phyloP scores from a whole-genome alignment of 805 yeast genomes.

The Scheffersomyces ergatensis region DNA sequence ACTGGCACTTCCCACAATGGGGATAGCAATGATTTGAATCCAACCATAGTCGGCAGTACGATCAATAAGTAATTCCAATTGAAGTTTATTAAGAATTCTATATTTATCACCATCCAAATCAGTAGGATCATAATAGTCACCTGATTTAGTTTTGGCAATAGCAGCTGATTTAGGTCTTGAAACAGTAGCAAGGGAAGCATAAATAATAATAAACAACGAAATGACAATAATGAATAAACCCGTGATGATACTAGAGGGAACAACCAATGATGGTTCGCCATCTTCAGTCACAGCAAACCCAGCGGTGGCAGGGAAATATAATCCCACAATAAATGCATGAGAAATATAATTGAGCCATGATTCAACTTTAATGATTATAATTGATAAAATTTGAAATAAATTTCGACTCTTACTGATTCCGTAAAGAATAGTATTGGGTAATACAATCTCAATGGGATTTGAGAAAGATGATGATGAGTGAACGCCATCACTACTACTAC shows the following conservation, averaged over 20 bases:
- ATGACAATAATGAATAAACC: slow-evolving; percentile 14
- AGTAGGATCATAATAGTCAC: slow-evolving; percentile 16
- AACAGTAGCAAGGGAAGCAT: slow-evolving; percentile 19
- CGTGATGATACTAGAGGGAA: background rate
- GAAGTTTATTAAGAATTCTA: background rate
- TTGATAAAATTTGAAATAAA: too few species aligned
- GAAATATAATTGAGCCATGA: too few species aligned
- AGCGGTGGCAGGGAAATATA: too few species aligned
- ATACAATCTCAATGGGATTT: too few species aligned
- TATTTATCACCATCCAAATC: slow-evolving; percentile 16
- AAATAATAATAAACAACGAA: slow-evolving; percentile 18
- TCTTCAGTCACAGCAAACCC: too few species aligned
- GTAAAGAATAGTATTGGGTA: too few species aligned
- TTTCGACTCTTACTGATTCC: too few species aligned
- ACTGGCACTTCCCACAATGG: slow-evolving; percentile 41
- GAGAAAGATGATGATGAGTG: too few species aligned
- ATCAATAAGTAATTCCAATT: background rate
- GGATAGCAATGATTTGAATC: slow-evolving; percentile 25
- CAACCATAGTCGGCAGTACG: background rate
- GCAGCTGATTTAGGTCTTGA: slow-evolving; percentile 23
- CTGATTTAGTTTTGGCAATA: slow-evolving; percentile 10
- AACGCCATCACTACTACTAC: too few species aligned
- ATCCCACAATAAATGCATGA: too few species aligned
- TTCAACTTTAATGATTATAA: too few species aligned
- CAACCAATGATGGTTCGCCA: too few species aligned